These are phyloP conservation scores for Colletotrichum eremochloae DNA, from an alignment of 2,329 filamentous ascomycete species.

Conservation along the genomic window DNA sequence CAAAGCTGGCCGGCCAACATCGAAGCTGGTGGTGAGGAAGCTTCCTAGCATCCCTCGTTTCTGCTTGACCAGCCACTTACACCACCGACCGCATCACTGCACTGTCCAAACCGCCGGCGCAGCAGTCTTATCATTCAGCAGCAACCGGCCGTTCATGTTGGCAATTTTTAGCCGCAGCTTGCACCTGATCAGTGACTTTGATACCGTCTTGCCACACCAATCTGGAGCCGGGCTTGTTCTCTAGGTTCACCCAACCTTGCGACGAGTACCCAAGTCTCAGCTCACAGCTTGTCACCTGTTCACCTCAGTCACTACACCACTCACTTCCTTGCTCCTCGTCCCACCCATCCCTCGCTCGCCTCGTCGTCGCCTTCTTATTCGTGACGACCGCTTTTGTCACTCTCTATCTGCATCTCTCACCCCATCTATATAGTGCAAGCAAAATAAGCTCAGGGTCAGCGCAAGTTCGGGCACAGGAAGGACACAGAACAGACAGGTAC, in stretches of 20 bases:
- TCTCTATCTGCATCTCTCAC: slow-evolving; percentile 25
- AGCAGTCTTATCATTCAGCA: not conserved
- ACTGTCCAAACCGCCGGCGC: slow-evolving; percentile 13
- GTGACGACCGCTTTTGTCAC: slow-evolving; percentile 18
- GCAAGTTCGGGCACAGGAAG: slow-evolving; percentile 1
- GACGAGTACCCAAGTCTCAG: slow-evolving; percentile 34
- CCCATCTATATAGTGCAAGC: slow-evolving; percentile 16
- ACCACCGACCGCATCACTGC: slow-evolving; percentile 29
- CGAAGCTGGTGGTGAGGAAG: slow-evolving; percentile 12
- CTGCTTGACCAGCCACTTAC: slow-evolving; percentile 38
- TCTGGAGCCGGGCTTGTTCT: slow-evolving; percentile 4
- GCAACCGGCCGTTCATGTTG: slow-evolving; percentile 6
- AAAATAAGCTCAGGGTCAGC: slow-evolving; percentile 10
- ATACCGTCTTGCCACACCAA: slow-evolving; percentile 18
- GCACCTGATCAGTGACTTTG: slow-evolving; percentile 23
- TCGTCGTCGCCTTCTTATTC: slow-evolving; percentile 27
- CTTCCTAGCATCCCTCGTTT: slow-evolving; percentile 19
- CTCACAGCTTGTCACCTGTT: slow-evolving; percentile 40
- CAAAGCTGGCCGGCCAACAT: not conserved
- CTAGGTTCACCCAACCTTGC: slow-evolving; percentile 17
- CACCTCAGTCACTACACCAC: slow-evolving; percentile 24
- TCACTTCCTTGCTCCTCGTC: slow-evolving; percentile 27
- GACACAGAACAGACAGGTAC: slow-evolving; percentile 13
- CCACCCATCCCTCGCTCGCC: slow-evolving; percentile 26
- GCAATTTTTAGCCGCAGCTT: slow-evolving; percentile 4